These are phyloP conservation scores for Geosiphon pyriformis DNA, from an alignment of 192 early-diverging fungal genomes.

Conservation along the genomic window DNA sequence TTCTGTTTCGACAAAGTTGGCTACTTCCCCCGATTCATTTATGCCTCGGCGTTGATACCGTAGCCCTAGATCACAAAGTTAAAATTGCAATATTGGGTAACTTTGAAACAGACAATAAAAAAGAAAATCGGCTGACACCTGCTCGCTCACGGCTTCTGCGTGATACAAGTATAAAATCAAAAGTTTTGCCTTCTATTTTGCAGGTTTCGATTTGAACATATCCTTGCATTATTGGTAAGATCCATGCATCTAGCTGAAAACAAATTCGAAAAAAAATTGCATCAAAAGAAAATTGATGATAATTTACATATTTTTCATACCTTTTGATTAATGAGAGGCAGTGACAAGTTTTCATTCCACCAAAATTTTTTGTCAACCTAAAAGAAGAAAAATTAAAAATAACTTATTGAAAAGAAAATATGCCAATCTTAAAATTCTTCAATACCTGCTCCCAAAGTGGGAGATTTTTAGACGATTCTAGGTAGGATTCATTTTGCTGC, in stretches of 20 bases:
- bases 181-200: conserved; percentile 50
- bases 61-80: conserved; percentile 60
- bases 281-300: background rate
- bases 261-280: background rate
- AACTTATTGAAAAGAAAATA: background rate
- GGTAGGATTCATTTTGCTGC: conserved; percentile 29
- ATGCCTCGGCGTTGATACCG: conserved; percentile 89
- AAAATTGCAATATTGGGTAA: too few species aligned
- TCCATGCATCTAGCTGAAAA: conserved; percentile 43
- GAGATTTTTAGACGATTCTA: background rate
- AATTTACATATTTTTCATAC: conserved; percentile 29
- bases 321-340: conserved; percentile 37
- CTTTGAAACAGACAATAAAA: too few species aligned
- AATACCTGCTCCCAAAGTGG: conserved; percentile 35
- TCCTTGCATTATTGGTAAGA: conserved; percentile 65
- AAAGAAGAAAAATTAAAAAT: conserved; percentile 2
- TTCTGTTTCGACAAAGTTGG: conserved; percentile 98
- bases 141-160: conserved; percentile 57
- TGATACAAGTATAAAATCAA: conserved; percentile 65
- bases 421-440: background rate
- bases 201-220: conserved; percentile 60
- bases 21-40: conserved; percentile 77
- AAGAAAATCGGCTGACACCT: conserved; percentile 21
- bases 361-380: conserved; percentile 44
- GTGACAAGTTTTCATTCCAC: conserved; percentile 54